These are phyloP conservation scores for Cystobasidium slooffiae DNA, from an alignment of 1,284 basidiomycete genomes.

Conservation along the genomic window DNA sequence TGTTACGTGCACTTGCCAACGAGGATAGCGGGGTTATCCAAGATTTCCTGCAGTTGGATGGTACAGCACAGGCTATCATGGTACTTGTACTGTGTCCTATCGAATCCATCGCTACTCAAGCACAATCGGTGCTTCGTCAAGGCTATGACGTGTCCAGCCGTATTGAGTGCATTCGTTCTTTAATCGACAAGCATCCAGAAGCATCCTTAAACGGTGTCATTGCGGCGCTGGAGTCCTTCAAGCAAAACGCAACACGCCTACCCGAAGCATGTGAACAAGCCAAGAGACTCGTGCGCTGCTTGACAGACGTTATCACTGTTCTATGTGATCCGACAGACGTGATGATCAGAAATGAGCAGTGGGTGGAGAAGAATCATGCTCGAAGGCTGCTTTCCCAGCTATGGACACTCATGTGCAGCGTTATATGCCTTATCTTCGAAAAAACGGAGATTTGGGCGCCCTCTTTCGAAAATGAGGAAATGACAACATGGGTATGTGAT, in stretches of 20 bases:
- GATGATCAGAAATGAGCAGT: constrained; percentile 66
- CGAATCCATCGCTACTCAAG: constrained; percentile 70
- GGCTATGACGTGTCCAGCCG: constrained; percentile 84
- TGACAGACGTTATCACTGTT: constrained; percentile 86
- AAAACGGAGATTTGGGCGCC: constrained; percentile 79
- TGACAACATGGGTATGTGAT: constrained; percentile 73
- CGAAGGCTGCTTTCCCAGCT: constrained; percentile 67
- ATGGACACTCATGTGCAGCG: constrained; percentile 80
- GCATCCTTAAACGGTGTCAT: constrained; percentile 71
- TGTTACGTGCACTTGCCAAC: constrained; percentile 12
- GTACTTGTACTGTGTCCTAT: constrained; percentile 78
- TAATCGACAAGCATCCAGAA: constrained; percentile 70
- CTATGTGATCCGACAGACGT: constrained; percentile 75
- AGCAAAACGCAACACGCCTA: constrained; percentile 65
- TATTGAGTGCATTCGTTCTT: constrained; percentile 77
- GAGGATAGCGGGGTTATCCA: constrained; percentile 19
- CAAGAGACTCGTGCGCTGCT: constrained; percentile 82
- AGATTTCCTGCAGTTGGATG: constrained; percentile 14
- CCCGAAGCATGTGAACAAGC: constrained; percentile 85
- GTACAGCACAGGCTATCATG: constrained; percentile 59
- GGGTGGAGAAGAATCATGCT: constrained; percentile 57
- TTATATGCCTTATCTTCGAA: constrained; percentile 80
- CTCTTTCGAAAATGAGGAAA: constrained; percentile 76
- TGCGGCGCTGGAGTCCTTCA: constrained; percentile 69
- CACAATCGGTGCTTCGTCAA: constrained; percentile 74